A percentile compares a stretch with the other conserved stretches of the same genome.
Conservation (phyloP, 2,329 filamentous ascomycete species). For the Periconia sp. region DNA sequence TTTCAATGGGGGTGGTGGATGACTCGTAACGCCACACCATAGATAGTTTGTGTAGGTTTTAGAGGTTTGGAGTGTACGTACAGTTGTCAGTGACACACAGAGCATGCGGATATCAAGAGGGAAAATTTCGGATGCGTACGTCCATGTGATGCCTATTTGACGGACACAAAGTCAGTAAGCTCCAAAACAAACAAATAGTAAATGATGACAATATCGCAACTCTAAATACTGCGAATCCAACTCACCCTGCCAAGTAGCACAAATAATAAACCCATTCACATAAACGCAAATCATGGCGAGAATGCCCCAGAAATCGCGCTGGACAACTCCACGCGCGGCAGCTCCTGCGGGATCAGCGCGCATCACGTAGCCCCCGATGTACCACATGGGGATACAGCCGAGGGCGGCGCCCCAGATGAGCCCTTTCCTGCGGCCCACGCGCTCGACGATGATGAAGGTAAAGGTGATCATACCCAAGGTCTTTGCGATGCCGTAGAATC, state of each 20-base stretch:
- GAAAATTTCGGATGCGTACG: constrained; percentile 55
- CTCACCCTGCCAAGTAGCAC: constrained; percentile 45
- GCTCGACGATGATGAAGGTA: constrained; percentile 43
- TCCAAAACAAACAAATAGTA: too few species aligned
- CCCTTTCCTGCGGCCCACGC: constrained; percentile 43
- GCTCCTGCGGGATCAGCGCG: constrained; percentile 52
- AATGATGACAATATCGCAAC: too few species aligned
- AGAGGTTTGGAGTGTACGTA: background rate
- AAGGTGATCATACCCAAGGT: constrained; percentile 46
- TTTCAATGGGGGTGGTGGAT: too few species aligned
- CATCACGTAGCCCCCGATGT: constrained; percentile 58
- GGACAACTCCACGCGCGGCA: constrained; percentile 45
- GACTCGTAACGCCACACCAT: background rate
- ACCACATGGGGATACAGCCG: constrained; percentile 54
- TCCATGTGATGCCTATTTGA: constrained; percentile 37
- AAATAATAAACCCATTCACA: constrained; percentile 58
- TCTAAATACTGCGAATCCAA: too few species aligned
- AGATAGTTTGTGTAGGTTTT: background rate
- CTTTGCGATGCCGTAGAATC: constrained; percentile 52
- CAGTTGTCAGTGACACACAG: constrained; percentile 29
- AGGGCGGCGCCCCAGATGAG: constrained; percentile 53
- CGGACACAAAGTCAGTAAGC: background rate
- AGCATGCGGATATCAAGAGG: constrained; percentile 45
- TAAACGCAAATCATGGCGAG: constrained; percentile 59
- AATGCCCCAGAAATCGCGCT: constrained; percentile 52